phyloP scores from a whole-genome alignment of 2,329 filamentous ascomycete species.

The Sclerotiophoma versabilis region DNA sequence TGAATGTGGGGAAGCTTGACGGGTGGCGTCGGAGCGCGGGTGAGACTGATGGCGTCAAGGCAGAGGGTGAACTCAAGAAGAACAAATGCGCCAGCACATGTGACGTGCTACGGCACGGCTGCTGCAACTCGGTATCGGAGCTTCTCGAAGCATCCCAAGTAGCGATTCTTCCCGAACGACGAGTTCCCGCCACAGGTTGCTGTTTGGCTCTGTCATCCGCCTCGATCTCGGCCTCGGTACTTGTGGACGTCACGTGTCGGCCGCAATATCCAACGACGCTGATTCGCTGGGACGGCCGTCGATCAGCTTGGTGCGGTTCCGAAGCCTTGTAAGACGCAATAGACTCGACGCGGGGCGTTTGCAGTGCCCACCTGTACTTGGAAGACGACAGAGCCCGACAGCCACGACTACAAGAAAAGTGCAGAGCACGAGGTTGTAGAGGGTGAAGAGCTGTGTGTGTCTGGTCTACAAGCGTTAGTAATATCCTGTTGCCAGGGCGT shows the following conservation, averaged over 20 bases:
- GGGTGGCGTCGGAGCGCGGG: slow-evolving; percentile 1
- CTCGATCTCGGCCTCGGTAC: slow-evolving; percentile 19
- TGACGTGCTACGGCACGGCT: slow-evolving; percentile 1
- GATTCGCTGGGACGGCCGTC: slow-evolving; percentile 6
- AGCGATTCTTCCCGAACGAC: slow-evolving; percentile 2
- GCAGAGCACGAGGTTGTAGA: not conserved
- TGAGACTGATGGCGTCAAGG: not conserved
- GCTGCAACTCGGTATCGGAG: not conserved
- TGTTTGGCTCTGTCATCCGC: slow-evolving; percentile 11
- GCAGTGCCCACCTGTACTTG: not conserved
- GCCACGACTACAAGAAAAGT: not conserved
- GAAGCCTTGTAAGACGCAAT: slow-evolving; percentile 18
- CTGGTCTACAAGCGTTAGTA: not conserved
- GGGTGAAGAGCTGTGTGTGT: not conserved
- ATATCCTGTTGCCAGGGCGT: not conserved
- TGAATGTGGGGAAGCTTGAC: slow-evolving; percentile 11
- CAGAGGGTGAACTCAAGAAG: not conserved
- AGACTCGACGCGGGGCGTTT: slow-evolving; percentile 11
- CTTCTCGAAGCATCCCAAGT: slow-evolving; percentile 8
- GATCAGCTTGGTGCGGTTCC: slow-evolving; percentile 18
- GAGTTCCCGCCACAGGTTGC: slow-evolving; percentile 3
- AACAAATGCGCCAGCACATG: slow-evolving; percentile 7
- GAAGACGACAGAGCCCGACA: not conserved
- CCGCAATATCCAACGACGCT: not conserved
- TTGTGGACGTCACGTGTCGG: slow-evolving; percentile 8